A percentile compares a stretch with the other conserved stretches of the same genome.
phyloP scores from a whole-genome alignment of 75 land plant genomes.

The Chamaecyparis obtusa region DNA sequence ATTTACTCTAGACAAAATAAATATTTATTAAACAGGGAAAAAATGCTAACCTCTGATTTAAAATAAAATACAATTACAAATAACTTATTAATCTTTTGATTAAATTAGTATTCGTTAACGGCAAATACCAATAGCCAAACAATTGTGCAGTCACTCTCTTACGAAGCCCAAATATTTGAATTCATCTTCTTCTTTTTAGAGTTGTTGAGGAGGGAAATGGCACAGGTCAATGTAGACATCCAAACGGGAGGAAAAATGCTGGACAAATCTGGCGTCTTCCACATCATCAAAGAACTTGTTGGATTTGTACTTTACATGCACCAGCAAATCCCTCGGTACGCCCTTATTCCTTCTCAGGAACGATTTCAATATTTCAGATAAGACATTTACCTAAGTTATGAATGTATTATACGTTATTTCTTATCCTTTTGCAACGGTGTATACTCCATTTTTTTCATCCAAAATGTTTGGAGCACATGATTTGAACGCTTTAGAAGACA shows the following conservation, averaged over 20 bases:
- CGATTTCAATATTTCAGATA: neutral
- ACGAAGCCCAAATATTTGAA: neutral
- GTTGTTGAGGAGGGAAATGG: constrained; percentile 21
- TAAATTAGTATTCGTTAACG: no score
- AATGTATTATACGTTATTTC: neutral
- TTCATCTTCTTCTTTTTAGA: neutral
- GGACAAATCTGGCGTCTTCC: constrained; percentile 37
- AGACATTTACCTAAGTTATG: neutral
- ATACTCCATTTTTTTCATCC: no score
- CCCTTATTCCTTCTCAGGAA: neutral
- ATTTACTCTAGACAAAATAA: no score
- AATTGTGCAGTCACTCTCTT: no score
- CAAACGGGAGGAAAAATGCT: constrained; percentile 20
- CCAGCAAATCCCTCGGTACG: constrained; percentile 69
- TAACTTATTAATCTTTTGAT: no score
- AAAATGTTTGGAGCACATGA: no score
- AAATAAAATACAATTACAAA: no score
- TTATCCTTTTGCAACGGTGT: neutral
- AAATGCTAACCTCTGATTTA: no score
- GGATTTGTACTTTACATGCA: constrained; percentile 70
- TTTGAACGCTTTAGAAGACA: no score
- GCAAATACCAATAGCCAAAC: no score
- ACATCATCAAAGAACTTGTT: constrained; percentile 45
- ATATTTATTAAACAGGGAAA: no score
- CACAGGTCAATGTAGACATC: constrained; percentile 29